Evolutionary conservation across 192 early-diverging fungal genomes (phyloP), one percentile per base, ranked within the genome.

Genomic region (Linnemannia exigua): DNA sequence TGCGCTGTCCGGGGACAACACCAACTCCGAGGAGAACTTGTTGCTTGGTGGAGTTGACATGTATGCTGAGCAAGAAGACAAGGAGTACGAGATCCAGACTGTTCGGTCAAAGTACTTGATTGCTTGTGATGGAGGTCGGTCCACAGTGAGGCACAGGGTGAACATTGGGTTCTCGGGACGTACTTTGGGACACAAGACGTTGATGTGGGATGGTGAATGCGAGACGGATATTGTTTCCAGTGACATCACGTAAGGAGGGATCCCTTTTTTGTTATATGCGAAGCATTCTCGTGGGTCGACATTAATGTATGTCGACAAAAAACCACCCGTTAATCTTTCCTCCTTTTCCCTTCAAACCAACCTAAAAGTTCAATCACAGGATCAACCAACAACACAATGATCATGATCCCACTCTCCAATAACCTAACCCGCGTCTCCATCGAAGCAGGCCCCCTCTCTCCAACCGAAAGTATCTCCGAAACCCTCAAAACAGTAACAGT

Each of bases 51-150:
- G 14, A 36, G 47, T 51, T 9, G 72, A 37, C 12, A 31, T 54
- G 46, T 46, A 47, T 8, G 28, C 12, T 17, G 35, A 73, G 15
- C 52, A 69, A 8, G 35, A 7, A 17, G 50, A 72, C 25, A 80
- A 73, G 5, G 36, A 78, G 35, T 79, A 79, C 14, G 54, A 63
- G 31, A 36, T 38, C 2, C 44, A 67, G 41, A 52, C 35, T 1
- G 48, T 73, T 2, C 3, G 44, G 51, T 73, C 79, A 33, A 51
- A 46, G 68, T 81, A 50, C 33, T 46, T 81, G 74, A 41, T 81
- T n/a, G 79, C 66, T 15, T 44, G 63, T 20, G 79, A 81, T 47
- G 79, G 79, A 25, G 72, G 47, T 33, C 51, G 72, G 2, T 73
- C 72, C 16, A 73, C 72, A 2, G 72, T 73, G 9, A 47, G 72